These are phyloP conservation scores for Kwoniella sp. DNA, from an alignment of 768 basidiomycete species.

Conservation along the genomic window DNA sequence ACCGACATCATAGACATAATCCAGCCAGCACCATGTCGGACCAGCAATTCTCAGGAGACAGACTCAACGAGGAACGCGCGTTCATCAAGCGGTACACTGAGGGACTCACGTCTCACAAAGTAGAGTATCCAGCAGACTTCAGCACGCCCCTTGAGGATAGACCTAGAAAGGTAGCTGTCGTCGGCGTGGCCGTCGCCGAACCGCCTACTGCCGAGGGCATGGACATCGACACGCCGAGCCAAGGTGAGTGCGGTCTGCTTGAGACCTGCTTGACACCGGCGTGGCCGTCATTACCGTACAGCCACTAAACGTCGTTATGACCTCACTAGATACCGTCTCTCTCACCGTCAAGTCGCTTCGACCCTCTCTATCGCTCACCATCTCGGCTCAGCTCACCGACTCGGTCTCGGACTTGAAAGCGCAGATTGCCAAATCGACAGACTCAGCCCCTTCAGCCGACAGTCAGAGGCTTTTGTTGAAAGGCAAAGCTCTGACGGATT, in stretches of 20 bases:
- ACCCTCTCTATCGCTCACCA: constrained; percentile 69
- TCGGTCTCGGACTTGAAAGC: constrained; percentile 74
- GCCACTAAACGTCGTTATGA: no score
- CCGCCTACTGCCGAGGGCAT: constrained; percentile 38
- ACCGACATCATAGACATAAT: neutral
- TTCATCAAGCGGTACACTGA: constrained; percentile 49
- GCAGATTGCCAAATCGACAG: constrained; percentile 60
- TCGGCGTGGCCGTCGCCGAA: constrained; percentile 33
- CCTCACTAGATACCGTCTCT: constrained; percentile 55
- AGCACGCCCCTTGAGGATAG: constrained; percentile 45
- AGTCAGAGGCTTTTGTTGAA: constrained; percentile 82
- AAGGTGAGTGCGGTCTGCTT: constrained; percentile 28
- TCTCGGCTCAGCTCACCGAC: constrained; percentile 69
- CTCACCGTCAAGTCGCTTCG: constrained; percentile 89
- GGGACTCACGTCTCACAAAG: constrained; percentile 40
- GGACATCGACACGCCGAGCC: constrained; percentile 27
- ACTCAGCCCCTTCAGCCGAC: constrained; percentile 68
- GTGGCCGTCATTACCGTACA: no score
- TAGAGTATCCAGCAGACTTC: constrained; percentile 44
- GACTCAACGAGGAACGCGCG: constrained; percentile 45
- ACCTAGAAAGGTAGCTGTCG: constrained; percentile 44
- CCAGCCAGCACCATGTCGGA: constrained; percentile 20
- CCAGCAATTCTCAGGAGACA: constrained; percentile 30
- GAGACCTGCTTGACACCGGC: no score
- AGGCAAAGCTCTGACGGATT: constrained; percentile 87